phyloP scores from a whole-genome alignment of 2,329 filamentous ascomycete genomes.

The Cladorrhinum sp. region DNA sequence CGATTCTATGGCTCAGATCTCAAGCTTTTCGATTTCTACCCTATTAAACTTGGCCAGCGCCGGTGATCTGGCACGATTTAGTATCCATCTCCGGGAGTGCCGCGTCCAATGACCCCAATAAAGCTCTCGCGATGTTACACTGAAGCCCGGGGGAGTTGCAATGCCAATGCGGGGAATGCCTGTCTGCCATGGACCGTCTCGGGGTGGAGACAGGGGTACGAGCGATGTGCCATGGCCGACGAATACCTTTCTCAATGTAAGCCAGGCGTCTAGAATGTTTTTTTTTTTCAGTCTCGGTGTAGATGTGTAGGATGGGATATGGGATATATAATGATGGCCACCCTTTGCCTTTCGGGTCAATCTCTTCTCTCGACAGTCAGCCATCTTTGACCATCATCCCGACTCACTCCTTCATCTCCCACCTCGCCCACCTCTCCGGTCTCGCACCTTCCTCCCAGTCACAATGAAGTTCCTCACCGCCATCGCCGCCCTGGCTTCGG shows the following conservation, averaged over 20 bases:
- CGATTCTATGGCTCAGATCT: not conserved
- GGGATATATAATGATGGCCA: not conserved
- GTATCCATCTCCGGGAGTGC: conserved; percentile 1
- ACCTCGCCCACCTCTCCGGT: not conserved
- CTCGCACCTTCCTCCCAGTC: not conserved
- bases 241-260: not conserved
- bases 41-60: not conserved
- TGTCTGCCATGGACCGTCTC: conserved; percentile 5
- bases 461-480: conserved; percentile 4
- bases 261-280: not conserved
- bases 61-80: conserved; percentile 1
- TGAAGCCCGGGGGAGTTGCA: not conserved
- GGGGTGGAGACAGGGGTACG: not conserved
- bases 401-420: not conserved
- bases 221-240: not conserved
- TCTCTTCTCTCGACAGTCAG: not conserved
- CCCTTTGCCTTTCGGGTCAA: not conserved
- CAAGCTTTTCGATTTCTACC: not conserved
- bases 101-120: not conserved
- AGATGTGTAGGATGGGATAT: not conserved
- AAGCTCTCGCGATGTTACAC: not conserved
- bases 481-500: conserved; percentile 4
- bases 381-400: not conserved
- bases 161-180: conserved; percentile 10
- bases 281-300: no score